Base-by-base conservation (phyloP, 768 basidiomycete genomes). In the Cystobasidium onofrii region DNA sequence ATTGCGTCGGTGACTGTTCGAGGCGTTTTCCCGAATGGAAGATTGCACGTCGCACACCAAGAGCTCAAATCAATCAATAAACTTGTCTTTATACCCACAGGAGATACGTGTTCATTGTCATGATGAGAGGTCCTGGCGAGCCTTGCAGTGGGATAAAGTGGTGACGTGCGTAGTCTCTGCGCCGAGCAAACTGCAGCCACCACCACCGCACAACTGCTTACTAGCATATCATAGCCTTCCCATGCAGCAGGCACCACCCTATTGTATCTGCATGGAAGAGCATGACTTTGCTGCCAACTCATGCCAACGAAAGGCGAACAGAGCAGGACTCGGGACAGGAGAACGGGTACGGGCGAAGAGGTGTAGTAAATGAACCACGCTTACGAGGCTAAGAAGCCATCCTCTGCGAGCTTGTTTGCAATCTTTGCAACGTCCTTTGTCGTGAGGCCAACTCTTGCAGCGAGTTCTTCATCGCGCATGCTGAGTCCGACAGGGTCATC, bases 381-480 rank as follows among this genome's bases (percentile, higher is more conserved):
- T 76, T 77, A 90, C 91, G 90, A 85, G 80, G 88, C 85, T 60
- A 95, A 86, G 54, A 95, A 83, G 75, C 87, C 85, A 81, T 92
- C 89, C 75, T 88, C 88, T 52, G 88, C 86, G 75, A 93, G 84
- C 33, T 88, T 87, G 20, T 90, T 90, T 81, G 90, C 90, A 82
- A 92, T 83, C 83, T 93, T 94, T 82, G 90, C 89, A 75, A 94
- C 84, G 82, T 94, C 92, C 79, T 92, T 92, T 31, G 89, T 86
- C 82, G 90, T 90, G 76, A 92, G 84, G 15, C 92, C 92, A 86
- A 93, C 88, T 78, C 91, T 84, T 63, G 89, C 89, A n/a, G 91
- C 91, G 81, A 95, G 83, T 77, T 94, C 92, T 82, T 95, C 92
- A 81, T 93, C 92, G 82, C 92, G 92, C 80, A 92, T 87, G 82